Percentiles rank a stretch among this genome's conserved stretches.
These are phyloP conservation scores for Mesembryanthemum crystallinum DNA, from an alignment of 148 eudicot species.

Conservation along the genomic window DNA sequence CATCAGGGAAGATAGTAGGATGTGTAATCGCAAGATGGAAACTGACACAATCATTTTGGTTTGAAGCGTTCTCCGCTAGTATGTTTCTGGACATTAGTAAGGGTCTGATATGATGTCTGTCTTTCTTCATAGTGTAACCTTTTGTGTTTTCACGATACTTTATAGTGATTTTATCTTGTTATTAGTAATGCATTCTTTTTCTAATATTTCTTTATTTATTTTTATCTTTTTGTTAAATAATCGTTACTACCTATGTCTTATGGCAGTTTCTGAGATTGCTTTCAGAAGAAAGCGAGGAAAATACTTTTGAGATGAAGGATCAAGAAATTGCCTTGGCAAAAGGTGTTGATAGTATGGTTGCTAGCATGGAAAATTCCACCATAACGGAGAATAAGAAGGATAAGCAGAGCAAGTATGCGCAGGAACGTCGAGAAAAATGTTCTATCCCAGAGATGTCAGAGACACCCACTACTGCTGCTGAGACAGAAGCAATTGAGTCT, in stretches of 20 bases:
- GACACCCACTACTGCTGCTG: constrained; percentile 37
- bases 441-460: constrained; percentile 35
- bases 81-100: too few relatives aligned
- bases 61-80: neutral
- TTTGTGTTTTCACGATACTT: neutral
- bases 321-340: constrained; percentile 66
- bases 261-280: constrained; percentile 77
- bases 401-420: constrained; percentile 53
- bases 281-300: constrained; percentile 52
- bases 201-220: neutral
- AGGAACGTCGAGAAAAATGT: constrained; percentile 58
- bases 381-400: constrained; percentile 49
- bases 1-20: neutral
- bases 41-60: neutral
- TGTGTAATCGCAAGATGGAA: neutral
- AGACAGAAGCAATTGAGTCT: constrained; percentile 31
- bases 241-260: constrained; percentile 6
- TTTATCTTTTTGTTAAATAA: neutral
- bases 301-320: constrained; percentile 51
- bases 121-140: neutral
- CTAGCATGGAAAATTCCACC: constrained; percentile 49
- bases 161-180: neutral
- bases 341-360: constrained; percentile 62
- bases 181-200: too few relatives aligned
- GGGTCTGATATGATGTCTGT: neutral